Base-by-base conservation (phyloP, 139 green algal species). In the Microglena sp. region DNA sequence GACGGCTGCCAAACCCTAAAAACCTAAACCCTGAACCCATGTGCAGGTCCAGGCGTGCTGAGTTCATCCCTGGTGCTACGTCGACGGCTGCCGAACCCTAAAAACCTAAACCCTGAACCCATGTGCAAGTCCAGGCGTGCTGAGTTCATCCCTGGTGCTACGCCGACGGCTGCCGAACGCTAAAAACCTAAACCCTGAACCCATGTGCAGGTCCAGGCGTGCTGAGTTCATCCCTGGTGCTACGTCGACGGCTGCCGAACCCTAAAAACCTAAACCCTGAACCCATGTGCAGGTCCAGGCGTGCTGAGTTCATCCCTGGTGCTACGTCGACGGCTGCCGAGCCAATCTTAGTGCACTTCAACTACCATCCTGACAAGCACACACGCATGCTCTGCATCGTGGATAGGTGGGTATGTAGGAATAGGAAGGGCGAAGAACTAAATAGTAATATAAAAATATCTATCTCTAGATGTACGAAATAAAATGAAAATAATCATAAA, bases 341-440 rank as follows among this genome's bases (percentile, higher is more conserved):
- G 5, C n/a, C 34, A 11, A 70, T 71, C 26, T 54, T 83, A 11
- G 71, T 83, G 22, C 76, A 83, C 68, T 74, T 83, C 45, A 83
- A 83, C 68, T 83, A 83, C 68, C 76, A 83, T 62, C 71, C 76
- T 15, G 72, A 83, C 68, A 83, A 83, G 66, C 76, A 83, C 68
- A 66, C 57, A 33, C 68, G 76, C 60, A 83, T 83, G 76, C 62
- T 83, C 34, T 83, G 76, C 60, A 76, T 83, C 63, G 79, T 83
- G 68, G 76, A 78, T 22, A n/a, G n/a, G n/a, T n/a, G n/a, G n/a
- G n/a, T 53, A 50, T 63, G 68, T 74, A 43, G 1, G 68, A 4
- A 27, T 26, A 1, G 30, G 18, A 36, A 15, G 21, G 60, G 60
- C n/a, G n/a, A n/a, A n/a, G n/a, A n/a, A n/a, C n/a, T n/a, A n/a